Evolutionary conservation across 257 asterid genomes (phyloP).

Genomic region (Nicotiana tabacum): DNA sequence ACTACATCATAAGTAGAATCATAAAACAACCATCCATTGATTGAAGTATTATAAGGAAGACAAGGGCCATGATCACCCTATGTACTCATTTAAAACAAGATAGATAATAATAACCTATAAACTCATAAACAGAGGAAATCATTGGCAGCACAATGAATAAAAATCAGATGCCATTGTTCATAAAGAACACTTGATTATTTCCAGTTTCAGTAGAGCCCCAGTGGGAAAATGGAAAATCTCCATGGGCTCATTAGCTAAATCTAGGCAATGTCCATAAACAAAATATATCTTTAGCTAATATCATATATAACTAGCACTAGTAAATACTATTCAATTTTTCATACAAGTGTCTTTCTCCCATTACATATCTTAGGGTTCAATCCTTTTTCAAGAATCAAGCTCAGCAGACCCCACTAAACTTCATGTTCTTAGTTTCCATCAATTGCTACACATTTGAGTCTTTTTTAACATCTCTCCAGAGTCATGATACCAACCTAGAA

Average conservation of each 20-base stretch:
- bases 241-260: neutral
- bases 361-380: neutral
- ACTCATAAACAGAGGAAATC: neutral
- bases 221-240: neutral
- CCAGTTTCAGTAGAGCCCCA: neutral
- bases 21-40: neutral
- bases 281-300: neutral
- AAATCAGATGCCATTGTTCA: neutral
- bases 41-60: neutral
- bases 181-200: neutral
- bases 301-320: neutral
- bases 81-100: neutral
- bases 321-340: neutral
- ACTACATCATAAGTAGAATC: slow-evolving; percentile 1
- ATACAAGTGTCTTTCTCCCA: neutral
- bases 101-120: neutral
- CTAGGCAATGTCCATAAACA: neutral
- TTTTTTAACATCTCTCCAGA: neutral
- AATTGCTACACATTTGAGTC: neutral
- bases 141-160: neutral
- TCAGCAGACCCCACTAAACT: neutral
- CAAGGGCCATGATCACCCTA: neutral
- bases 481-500: neutral
- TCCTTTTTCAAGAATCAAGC: neutral
- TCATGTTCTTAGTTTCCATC: neutral